phyloP scores from a whole-genome alignment of 2,329 filamentous ascomycete species.

The Aspergillus udagawae region DNA sequence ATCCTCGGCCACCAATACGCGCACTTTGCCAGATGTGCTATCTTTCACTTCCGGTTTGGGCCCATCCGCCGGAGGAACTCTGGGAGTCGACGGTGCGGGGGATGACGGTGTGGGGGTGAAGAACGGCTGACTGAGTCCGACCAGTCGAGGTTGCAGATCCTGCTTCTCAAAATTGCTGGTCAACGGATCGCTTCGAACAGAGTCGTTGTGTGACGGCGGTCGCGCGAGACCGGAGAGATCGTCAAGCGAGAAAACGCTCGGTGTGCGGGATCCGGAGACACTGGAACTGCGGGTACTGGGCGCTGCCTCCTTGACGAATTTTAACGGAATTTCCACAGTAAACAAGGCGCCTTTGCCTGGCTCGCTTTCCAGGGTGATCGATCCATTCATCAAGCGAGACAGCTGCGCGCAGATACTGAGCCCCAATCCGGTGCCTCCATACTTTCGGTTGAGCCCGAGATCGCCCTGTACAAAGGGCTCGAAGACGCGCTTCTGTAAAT shows the following conservation, averaged over 20 bases:
- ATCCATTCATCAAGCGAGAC: constrained; percentile 76
- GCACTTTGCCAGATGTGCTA: constrained; percentile 58
- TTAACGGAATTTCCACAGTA: constrained; percentile 75
- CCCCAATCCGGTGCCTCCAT: constrained; percentile 81
- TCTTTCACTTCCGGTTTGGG: constrained; percentile 49
- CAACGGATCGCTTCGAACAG: constrained; percentile 17
- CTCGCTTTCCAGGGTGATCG: constrained; percentile 66
- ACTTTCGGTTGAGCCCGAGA: constrained; percentile 81
- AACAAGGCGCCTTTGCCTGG: constrained; percentile 75
- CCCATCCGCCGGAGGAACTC: constrained; percentile 27
- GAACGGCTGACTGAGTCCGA: constrained; percentile 79
- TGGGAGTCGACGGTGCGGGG: not conserved
- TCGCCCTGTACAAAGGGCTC: constrained; percentile 96
- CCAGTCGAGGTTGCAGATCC: constrained; percentile 70
- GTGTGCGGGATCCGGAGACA: constrained; percentile 26
- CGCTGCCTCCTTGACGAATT: constrained; percentile 66
- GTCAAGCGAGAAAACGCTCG: constrained; percentile 27
- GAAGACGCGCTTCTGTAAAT: constrained; percentile 78
- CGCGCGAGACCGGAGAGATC: constrained; percentile 21
- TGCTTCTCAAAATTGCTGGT: constrained; percentile 46
- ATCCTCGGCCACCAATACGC: constrained; percentile 82
- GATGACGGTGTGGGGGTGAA: constrained; percentile 44
- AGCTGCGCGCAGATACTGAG: constrained; percentile 87
- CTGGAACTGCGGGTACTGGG: constrained; percentile 32
- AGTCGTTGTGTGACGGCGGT: constrained; percentile 19